Evolutionary conservation across 73 alveolate species (phyloP).

Genomic region (Blepharisma japonicum): DNA sequence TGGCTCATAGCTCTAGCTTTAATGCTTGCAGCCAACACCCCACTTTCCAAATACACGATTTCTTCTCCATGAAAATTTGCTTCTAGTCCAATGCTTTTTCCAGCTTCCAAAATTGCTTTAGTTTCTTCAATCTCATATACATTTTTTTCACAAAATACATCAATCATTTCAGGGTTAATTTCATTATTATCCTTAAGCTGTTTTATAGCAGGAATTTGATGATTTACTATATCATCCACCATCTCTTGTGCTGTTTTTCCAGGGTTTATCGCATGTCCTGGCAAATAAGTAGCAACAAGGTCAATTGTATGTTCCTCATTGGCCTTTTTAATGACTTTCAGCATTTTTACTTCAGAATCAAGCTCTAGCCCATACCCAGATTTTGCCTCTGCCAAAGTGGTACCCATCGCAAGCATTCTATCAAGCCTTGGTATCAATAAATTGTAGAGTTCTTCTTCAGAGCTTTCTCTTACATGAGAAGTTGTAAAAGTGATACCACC

Average conservation of each 20-base stretch:
- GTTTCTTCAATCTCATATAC: conserved; percentile 47
- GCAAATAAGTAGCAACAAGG: conserved; percentile 47
- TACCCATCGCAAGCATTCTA: conserved; percentile 43
- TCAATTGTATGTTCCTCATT: conserved; percentile 36
- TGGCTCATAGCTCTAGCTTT: conserved; percentile 48
- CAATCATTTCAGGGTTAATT: conserved; percentile 53
- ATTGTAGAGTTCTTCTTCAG: conserved; percentile 33
- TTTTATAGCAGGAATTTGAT: conserved; percentile 40
- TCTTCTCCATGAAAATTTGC: conserved; percentile 60
- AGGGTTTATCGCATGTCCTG: conserved; percentile 59
- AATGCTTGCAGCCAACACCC: conserved; percentile 47
- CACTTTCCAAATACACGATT: conserved; percentile 47
- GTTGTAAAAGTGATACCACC: conserved; percentile 49
- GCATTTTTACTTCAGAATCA: conserved; percentile 44
- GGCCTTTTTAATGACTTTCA: conserved; percentile 39
- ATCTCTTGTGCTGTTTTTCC: conserved; percentile 42
- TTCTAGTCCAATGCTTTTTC: conserved; percentile 40
- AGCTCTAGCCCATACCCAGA: conserved; percentile 57
- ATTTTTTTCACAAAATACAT: conserved; percentile 65
- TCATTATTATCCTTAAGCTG: conserved; percentile 39
- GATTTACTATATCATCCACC: conserved; percentile 25
- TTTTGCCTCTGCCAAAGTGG: conserved; percentile 49
- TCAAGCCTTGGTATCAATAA: conserved; percentile 27
- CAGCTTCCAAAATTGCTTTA: conserved; percentile 36
- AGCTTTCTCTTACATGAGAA: conserved; percentile 36